These are phyloP conservation scores for Myriosclerotinia duriaeana DNA, from an alignment of 2,329 filamentous ascomycete species.

Conservation along the genomic window DNA sequence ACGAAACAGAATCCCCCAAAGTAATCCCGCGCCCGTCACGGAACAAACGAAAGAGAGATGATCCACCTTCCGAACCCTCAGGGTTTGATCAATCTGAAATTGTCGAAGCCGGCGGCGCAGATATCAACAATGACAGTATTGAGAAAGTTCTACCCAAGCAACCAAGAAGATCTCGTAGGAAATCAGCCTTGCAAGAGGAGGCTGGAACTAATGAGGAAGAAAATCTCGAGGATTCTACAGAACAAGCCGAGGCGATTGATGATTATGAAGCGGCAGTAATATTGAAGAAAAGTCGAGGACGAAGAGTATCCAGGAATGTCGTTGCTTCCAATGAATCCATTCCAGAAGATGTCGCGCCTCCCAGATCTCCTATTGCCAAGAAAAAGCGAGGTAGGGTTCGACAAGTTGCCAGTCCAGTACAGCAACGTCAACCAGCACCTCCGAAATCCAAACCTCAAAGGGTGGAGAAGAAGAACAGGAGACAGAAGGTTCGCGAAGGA, in stretches of 20 bases:
- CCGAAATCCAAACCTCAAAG: slow-evolving; percentile 33
- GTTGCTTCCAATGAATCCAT: slow-evolving; percentile 43
- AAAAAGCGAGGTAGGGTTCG: slow-evolving; percentile 28
- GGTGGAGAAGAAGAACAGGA: slow-evolving; percentile 33
- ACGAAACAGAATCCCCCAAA: neutral
- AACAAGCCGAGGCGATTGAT: slow-evolving; percentile 38
- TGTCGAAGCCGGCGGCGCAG: neutral
- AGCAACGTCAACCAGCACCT: slow-evolving; percentile 40
- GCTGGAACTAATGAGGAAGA: neutral
- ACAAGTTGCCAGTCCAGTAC: slow-evolving; percentile 26
- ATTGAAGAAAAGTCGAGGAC: slow-evolving; percentile 44
- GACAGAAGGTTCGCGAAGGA: slow-evolving; percentile 36
- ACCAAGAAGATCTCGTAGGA: slow-evolving; percentile 10
- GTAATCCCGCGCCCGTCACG: slow-evolving; percentile 22
- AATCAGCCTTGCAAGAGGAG: slow-evolving; percentile 1
- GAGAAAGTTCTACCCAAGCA: neutral
- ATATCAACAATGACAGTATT: neutral
- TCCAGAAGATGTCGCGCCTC: slow-evolving; percentile 41
- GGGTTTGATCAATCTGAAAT: neutral
- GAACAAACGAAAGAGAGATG: slow-evolving; percentile 34
- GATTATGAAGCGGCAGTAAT: slow-evolving; percentile 42
- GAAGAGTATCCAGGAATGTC: slow-evolving; percentile 34
- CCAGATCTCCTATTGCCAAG: slow-evolving; percentile 16
- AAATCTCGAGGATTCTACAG: slow-evolving; percentile 10
- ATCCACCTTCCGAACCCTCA: slow-evolving; percentile 16